These are phyloP conservation scores for Eucalyptus melliodora DNA, from an alignment of 345 rosid genomes.

Conservation along the genomic window DNA sequence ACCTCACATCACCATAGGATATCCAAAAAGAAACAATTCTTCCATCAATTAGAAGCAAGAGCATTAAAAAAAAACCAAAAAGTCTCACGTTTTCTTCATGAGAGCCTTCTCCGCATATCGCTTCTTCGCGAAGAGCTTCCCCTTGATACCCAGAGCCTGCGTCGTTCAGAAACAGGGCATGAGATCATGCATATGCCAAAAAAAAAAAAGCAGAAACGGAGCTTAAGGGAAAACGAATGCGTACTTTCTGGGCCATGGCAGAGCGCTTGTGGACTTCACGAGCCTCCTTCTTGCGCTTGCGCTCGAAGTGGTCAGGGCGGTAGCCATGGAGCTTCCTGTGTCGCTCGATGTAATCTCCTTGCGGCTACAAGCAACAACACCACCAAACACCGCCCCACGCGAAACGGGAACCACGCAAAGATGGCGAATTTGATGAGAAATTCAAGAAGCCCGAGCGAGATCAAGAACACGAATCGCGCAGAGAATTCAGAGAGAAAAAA, in stretches of 20 bases:
- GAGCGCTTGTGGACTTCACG: slow-evolving; percentile 83
- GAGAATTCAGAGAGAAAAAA: background rate
- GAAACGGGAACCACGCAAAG: background rate
- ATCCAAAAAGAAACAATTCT: background rate
- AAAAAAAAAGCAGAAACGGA: background rate
- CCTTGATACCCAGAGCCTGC: slow-evolving; percentile 67
- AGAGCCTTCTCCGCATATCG: slow-evolving; percentile 64
- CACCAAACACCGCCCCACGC: background rate
- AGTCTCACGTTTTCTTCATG: slow-evolving; percentile 66
- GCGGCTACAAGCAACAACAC: slow-evolving; percentile 37
- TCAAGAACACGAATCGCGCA: background rate
- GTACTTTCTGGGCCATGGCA: slow-evolving; percentile 49
- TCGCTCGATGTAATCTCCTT: slow-evolving; percentile 83
- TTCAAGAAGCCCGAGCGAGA: background rate
- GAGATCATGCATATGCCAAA: background rate
- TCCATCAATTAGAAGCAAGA: background rate
- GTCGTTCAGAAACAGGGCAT: background rate
- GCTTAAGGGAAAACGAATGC: background rate
- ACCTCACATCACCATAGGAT: background rate
- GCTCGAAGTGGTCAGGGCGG: slow-evolving; percentile 72
- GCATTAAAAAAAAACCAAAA: background rate
- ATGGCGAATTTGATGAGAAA: background rate
- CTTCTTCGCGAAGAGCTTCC: slow-evolving; percentile 72
- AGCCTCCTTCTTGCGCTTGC: slow-evolving; percentile 88
- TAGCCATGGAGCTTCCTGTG: slow-evolving; percentile 80